Evolutionary conservation across 192 early-diverging fungal species (phyloP).

Genomic region (Umbelopsis vinacea): DNA sequence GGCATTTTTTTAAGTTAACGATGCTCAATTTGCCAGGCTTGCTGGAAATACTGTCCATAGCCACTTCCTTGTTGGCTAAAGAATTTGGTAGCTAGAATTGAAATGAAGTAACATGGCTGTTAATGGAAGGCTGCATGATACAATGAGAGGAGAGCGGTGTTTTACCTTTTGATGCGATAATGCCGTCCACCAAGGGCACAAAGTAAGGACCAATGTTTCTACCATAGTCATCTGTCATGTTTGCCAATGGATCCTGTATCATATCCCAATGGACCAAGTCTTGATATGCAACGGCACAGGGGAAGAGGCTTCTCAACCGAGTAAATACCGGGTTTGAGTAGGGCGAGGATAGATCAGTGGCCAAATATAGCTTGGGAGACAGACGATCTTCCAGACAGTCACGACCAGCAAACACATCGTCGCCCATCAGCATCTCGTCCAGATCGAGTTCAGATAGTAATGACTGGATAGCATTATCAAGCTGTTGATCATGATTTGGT

Average conservation of each 20-base stretch:
- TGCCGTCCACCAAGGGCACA: conserved; percentile 2
- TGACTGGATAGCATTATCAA: conserved; percentile 20
- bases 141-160: not conserved
- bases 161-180: conserved; percentile 5
- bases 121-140: not conserved
- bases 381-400: not conserved
- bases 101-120: not conserved
- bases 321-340: not conserved
- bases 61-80: conserved; percentile 21
- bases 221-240: not conserved
- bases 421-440: conserved; percentile 6
- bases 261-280: conserved; percentile 1
- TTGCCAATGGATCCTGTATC: not conserved
- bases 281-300: conserved; percentile 11
- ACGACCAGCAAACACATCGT: not conserved
- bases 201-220: not conserved
- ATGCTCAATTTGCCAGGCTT: conserved; percentile 15
- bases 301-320: not conserved
- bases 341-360: not conserved
- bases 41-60: conserved; percentile 8
- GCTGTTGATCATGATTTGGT: not conserved
- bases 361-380: conserved; percentile 17
- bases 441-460: conserved; percentile 18
- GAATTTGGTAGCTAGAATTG: conserved; percentile 5
- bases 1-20: not conserved